Base-by-base conservation (phyloP, 228 moss, liverwort and hornwort genomes). In the Sphagnum magellanicum region DNA sequence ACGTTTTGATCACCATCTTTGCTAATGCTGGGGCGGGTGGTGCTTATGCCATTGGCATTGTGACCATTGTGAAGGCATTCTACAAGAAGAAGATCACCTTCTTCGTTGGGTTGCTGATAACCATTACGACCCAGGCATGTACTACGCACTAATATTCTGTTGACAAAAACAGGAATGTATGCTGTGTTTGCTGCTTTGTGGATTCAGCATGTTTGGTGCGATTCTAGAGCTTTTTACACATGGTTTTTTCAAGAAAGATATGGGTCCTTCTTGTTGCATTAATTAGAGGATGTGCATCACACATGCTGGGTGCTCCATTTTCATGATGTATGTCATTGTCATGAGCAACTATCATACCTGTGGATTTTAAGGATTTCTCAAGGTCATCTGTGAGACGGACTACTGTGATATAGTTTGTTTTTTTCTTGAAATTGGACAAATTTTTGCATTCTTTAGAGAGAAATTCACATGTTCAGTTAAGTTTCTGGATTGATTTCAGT, bases 1-100 rank as follows among this genome's bases (percentile, higher is more conserved):
- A 87, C 72, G 87, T 87, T 61, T 83, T 87, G 46, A 87, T 87
- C 53, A 87, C 87, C n/a, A 87, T 87, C 48, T 87, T 87, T 60
- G 87, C 87, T 7, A 87, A 83, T 65, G 79, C 87, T 10, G 87
- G 87, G 11, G 87, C 87, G n/a, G 83, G 87, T 4, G 87, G 83
- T 6, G 87, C 83, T 48, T 87, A 87, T 70, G 87, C 87, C 48
- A 83, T 87, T 61, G 48, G 59, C 14, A 83, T 87, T 52, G 87
- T 87, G 46, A 83, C 83, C 48, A 87, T 87, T 4, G 70, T 87
- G 49, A 87, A 87, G 70, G 83, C 82, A 13, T 83, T 74, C 52
- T 87, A 87, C 74, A 83, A 76, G 70, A 87, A 83, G 72, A 63
- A 72, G 53, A 74, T 87, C 49, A 87, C 87, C 6, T 87, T 87